Evolutionary conservation across 345 rosid species (phyloP), one percentile per base, ranked within the genome.

Genomic region (Murraya koenigii): DNA sequence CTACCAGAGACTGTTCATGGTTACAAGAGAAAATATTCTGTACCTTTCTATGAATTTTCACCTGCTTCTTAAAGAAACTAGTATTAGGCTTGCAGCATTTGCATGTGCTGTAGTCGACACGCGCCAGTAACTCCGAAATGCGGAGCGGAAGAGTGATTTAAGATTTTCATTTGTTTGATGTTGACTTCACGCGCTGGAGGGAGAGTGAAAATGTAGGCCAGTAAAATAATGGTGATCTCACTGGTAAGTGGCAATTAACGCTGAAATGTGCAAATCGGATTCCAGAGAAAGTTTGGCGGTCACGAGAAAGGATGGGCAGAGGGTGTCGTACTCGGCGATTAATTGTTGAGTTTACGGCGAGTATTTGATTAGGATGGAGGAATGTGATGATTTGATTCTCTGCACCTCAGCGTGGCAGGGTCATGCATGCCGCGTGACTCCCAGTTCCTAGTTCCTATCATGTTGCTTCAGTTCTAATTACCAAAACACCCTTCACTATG

Each of bases 371-470:
- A 13, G 13, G 26, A 9, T 38, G 3, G 19, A 5, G 68, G 23
- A 26, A 47, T 25, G 72, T 38, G 64, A 76, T 76, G 56, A 76
- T 66, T 66, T 26, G 72, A 54, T n/a, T 65, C 23, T 49, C 35
- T 33, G 71, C 63, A 66, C 28, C 62, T 64, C 49, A 54, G 65
- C 55, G n/a, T 56, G 73, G 67, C 66, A 67, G 79, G 6, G 68
- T 68, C 74, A 77, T 22, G 74, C 4, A 13, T 20, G 55, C 54
- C 22, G 79, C 79, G 79, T 77, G 79, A 77, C 72, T 44, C 49
- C 49, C 3, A 44, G 56, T 19, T 56, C 26, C 7, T 7, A 15
- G 65, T 15, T 56, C 65, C 11, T 17, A 54, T 28, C 15, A 22
- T 15, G 23, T 7, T 23, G 52, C 6, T 17, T 38, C 15, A 10